Conservation (phyloP, 2,329 filamentous ascomycete species). For the Pseudofabraea citricarpa region DNA sequence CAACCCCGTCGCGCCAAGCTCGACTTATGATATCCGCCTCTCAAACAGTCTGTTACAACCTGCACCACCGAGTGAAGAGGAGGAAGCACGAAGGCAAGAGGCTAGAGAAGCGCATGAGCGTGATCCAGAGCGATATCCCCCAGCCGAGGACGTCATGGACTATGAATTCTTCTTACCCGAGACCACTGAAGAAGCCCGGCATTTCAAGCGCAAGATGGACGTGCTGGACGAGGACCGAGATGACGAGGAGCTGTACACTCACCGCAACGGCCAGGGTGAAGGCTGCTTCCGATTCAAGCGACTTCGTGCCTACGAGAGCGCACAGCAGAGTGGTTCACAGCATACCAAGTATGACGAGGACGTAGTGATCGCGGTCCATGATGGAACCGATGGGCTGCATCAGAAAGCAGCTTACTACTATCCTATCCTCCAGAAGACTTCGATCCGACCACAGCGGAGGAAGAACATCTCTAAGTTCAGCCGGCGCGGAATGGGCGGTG, state of each 20-base stretch:
- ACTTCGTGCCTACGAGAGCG: constrained; percentile 60
- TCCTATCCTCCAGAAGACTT: constrained; percentile 60
- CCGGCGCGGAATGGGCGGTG: constrained; percentile 10
- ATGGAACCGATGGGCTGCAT: constrained; percentile 43
- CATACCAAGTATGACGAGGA: constrained; percentile 60
- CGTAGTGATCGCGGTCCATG: constrained; percentile 53
- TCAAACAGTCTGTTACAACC: constrained; percentile 58
- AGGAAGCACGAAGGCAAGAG: constrained; percentile 39
- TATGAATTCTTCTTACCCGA: constrained; percentile 64
- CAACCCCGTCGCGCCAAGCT: constrained; percentile 52
- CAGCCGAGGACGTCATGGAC: constrained; percentile 54
- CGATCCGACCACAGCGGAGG: constrained; percentile 57
- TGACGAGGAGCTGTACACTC: constrained; percentile 49
- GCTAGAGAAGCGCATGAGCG: constrained; percentile 49
- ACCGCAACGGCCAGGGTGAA: constrained; percentile 37
- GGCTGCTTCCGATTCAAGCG: constrained; percentile 57
- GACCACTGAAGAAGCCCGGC: constrained; percentile 39
- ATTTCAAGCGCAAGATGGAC: constrained; percentile 59
- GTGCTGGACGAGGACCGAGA: constrained; percentile 50
- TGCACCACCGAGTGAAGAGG: constrained; percentile 49
- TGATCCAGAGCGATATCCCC: constrained; percentile 51
- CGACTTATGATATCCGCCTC: constrained; percentile 55
- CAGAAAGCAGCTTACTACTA: constrained; percentile 63
- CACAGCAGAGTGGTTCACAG: constrained; percentile 47
- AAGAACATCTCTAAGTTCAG: constrained; percentile 53